Base-by-base conservation (phyloP, 208 protist species). In the Wallacemonas sp. region DNA sequence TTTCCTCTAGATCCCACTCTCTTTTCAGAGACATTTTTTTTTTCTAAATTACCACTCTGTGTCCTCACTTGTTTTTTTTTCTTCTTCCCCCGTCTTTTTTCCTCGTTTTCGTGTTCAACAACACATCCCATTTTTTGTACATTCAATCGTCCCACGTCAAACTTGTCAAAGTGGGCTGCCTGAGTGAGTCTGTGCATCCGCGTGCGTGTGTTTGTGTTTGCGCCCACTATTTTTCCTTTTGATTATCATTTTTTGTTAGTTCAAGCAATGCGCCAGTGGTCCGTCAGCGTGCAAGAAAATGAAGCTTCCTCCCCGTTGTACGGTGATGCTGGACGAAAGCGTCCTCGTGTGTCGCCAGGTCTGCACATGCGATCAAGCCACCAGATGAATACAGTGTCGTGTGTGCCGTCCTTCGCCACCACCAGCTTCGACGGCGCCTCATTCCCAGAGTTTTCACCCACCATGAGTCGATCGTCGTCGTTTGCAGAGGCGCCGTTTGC, bases 231-330 rank as follows among this genome's bases (percentile, higher is more conserved):
- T n/a, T n/a, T n/a, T n/a, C n/a, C n/a, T n/a, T n/a, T n/a, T n/a
- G n/a, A n/a, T n/a, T n/a, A n/a, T n/a, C n/a, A 41, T 17, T 17
- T 6, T 41, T 6, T 41, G 36, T 41, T 6, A 41, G 54, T 11
- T 5, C 2, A 60, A 26, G 16, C 16, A 29, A 67, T 67, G 62
- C 62, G 62, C 5, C 62, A 67, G 62, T 67, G 62, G 62, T 67
- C 62, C 32, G 21, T 67, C 2, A 27, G 46, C 32, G 47, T 29
- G 4, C 33, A 27, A 23, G 33, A 48, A 14, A 48, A 67, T 57
- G 32, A 56, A 24, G 47, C 48, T 14, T 34, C 26, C 27, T 65
- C 60, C 2, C 60, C 60, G 4, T 27, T 54, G 17, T 54, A 27
- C 32, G 52, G 52, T 21, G 52, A 58, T 3, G 52, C 21, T 21